A percentile compares a stretch with the other conserved stretches of the same genome.
phyloP scores from a whole-genome alignment of 768 basidiomycete species.

The Boletellus emodensis region DNA sequence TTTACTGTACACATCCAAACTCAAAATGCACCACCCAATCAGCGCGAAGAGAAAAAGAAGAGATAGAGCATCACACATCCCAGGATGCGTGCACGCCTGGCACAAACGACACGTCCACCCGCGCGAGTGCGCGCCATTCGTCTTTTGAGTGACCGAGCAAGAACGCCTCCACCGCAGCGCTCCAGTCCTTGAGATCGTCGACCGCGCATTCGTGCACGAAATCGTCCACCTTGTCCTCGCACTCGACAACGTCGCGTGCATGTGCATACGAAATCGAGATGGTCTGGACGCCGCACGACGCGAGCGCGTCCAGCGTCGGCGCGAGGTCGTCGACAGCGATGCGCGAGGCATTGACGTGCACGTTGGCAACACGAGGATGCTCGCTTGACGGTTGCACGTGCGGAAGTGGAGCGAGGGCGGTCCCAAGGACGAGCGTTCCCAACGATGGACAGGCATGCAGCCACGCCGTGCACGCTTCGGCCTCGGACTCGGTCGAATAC shows the following conservation, averaged over 20 bases:
- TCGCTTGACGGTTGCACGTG: neutral
- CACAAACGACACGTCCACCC: slow-evolving; percentile 15
- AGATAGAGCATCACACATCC: slow-evolving; percentile 14
- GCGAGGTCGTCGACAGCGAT: slow-evolving; percentile 19
- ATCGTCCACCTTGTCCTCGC: slow-evolving; percentile 12
- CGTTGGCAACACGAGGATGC: slow-evolving; percentile 13
- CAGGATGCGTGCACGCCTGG: slow-evolving; percentile 19
- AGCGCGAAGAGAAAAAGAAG: neutral
- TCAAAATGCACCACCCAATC: neutral
- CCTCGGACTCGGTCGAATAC: slow-evolving; percentile 22
- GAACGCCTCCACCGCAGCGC: slow-evolving; percentile 17
- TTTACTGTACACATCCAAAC: neutral
- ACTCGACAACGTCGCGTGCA: neutral
- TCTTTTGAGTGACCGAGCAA: slow-evolving; percentile 11
- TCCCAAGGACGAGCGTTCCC: slow-evolving; percentile 18
- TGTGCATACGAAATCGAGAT: slow-evolving; percentile 23
- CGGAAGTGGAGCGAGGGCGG: slow-evolving; percentile 17
- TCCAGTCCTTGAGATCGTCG: slow-evolving; percentile 31
- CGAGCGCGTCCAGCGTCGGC: slow-evolving; percentile 18
- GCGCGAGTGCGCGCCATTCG: slow-evolving; percentile 17
- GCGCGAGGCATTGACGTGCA: slow-evolving; percentile 28
- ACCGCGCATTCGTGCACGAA: slow-evolving; percentile 29
- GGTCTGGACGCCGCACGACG: slow-evolving; percentile 15
- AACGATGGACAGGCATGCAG: slow-evolving; percentile 22
- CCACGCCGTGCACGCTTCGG: slow-evolving; percentile 25